Base-by-base conservation (phyloP, 768 basidiomycete species). In the Tricholoma flavovirens region DNA sequence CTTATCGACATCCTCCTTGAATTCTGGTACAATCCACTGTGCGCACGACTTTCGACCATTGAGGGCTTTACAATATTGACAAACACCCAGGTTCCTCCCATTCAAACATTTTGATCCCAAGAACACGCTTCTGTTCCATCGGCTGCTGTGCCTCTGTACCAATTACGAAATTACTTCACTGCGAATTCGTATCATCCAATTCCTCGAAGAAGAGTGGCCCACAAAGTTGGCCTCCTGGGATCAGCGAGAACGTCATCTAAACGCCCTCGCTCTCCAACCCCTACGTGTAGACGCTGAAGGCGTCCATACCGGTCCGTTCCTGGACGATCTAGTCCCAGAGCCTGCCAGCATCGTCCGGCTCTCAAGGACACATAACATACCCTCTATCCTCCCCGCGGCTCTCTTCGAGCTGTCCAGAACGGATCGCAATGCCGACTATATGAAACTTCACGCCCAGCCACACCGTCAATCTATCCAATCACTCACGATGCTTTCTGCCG, bases 351-450 rank as follows among this genome's bases (percentile, higher is more conserved):
- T 48, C 42, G 32, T 54, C 12, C 56, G 35, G 8, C 15, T 57
- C 4, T 53, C 53, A 14, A 22, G 56, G 9, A n/a, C 29, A 1
- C 30, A 57, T 29, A 46, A 49, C n/a, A 36, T 57, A 22, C 46
- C 21, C 46, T 36, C 53, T 24, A 21, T 49, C 51, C 56, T 57
- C 22, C 56, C 56, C 29, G 17, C 38, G 1, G 56, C 48, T 7
- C 42, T 57, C 52, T 54, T 42, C 40, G 56, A 57, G 11, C 56
- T 57, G 9, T 54, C 51, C 17, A 24, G 53, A 22, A 54, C 42
- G 11, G 24, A 52, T n/a, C 52, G 24, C 24, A 40, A 46, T 6
- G 48, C 35, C 4, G 46, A 53, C 26, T 50, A 42, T 36, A 4
- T 6, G 5, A 19, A n/a, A 8, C n/a, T 49, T 5, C 56, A 57